These are phyloP conservation scores for Ceratocystis cacaofunesta DNA, from an alignment of 2,329 filamentous ascomycete genomes.

Conservation along the genomic window DNA sequence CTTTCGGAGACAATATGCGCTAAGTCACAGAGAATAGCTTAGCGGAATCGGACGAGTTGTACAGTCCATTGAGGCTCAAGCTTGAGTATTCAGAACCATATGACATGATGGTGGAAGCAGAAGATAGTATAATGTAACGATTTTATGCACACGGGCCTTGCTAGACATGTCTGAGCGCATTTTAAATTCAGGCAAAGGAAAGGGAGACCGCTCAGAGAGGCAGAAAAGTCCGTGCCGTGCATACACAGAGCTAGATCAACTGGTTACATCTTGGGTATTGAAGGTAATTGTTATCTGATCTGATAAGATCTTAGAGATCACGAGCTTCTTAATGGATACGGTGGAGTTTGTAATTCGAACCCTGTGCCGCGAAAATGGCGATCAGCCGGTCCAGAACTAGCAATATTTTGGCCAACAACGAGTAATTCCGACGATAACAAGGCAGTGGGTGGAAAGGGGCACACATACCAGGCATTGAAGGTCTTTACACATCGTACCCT, in stretches of 20 bases:
- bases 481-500: too few relatives aligned
- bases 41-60: neutral
- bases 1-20: neutral
- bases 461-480: too few relatives aligned
- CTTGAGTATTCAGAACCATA: neutral
- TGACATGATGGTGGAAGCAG: neutral
- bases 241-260: neutral
- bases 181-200: neutral
- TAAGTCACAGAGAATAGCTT: neutral
- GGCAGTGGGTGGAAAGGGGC: too few relatives aligned
- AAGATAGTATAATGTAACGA: neutral
- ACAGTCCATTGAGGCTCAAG: neutral
- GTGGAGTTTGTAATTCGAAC: neutral
- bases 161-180: neutral
- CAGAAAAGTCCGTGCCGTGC: neutral
- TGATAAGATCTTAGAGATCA: slow-evolving; percentile 1
- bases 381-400: too few relatives aligned
- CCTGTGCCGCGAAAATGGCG: neutral
- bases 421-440: too few relatives aligned
- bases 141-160: neutral
- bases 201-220: neutral
- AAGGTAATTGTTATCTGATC: neutral
- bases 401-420: too few relatives aligned
- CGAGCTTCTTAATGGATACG: neutral
- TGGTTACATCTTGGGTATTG: neutral